A percentile compares a stretch with the other conserved stretches of the same genome.
phyloP scores from a whole-genome alignment of 495 filamentous ascomycete species.

The Bombardia bombarda region DNA sequence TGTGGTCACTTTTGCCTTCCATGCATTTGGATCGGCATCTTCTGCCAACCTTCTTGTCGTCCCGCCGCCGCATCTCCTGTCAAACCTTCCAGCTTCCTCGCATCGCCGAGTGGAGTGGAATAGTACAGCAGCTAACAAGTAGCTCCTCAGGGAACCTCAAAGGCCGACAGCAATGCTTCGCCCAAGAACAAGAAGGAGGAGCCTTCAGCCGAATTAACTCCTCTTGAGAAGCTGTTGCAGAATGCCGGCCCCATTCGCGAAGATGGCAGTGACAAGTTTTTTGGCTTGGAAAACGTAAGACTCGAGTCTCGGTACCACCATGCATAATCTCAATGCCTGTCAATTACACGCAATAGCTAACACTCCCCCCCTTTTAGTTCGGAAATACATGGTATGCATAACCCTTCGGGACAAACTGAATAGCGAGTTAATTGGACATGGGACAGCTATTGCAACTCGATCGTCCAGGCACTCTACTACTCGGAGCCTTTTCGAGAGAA shows the following conservation, averaged over 20 bases:
- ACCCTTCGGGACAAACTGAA: neutral
- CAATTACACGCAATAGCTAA: constrained; percentile 7
- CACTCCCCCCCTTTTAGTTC: constrained; percentile 50
- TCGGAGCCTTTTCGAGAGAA: constrained; percentile 92
- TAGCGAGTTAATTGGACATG: constrained; percentile 16
- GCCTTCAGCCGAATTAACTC: constrained; percentile 57
- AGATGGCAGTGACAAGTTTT: constrained; percentile 97
- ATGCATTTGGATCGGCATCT: no score
- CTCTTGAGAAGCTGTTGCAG: constrained; percentile 73
- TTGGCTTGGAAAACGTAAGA: constrained; percentile 94
- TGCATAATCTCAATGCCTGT: neutral
- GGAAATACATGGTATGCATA: constrained; percentile 85
- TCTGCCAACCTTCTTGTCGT: no score
- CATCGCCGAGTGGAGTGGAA: no score
- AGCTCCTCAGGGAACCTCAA: constrained; percentile 22
- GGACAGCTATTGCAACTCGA: constrained; percentile 89
- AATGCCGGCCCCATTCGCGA: constrained; percentile 69
- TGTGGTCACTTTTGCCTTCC: neutral
- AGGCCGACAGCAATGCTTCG: constrained; percentile 31
- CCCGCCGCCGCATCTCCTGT: no score
- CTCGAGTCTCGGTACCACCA: neutral
- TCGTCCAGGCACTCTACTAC: constrained; percentile 93
- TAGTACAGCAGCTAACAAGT: constrained; percentile 1
- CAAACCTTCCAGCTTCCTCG: no score
- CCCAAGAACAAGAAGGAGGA: constrained; percentile 61